A percentile compares a stretch with the other conserved stretches of the same genome.
Evolutionary conservation across 805 yeast species (phyloP).

Genomic region (Myxozyma melibiosi): DNA sequence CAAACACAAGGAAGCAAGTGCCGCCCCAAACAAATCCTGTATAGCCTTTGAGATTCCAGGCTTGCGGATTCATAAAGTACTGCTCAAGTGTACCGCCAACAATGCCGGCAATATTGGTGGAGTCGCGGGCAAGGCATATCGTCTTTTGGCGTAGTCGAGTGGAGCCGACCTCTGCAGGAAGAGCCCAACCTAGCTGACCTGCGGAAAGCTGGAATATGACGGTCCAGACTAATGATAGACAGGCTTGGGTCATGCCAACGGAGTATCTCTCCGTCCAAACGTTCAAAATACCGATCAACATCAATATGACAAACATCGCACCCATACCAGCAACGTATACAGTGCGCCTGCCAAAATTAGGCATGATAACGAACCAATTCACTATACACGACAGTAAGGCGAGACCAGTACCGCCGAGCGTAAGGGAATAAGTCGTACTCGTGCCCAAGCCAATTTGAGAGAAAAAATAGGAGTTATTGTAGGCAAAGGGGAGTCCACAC

Average conservation of each 20-base stretch:
- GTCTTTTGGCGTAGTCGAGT: constrained; percentile 49
- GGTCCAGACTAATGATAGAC: constrained; percentile 47
- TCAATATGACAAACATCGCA: constrained; percentile 6
- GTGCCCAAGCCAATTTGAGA: constrained; percentile 46
- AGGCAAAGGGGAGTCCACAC: constrained; percentile 42
- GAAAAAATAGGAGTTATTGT: constrained; percentile 52
- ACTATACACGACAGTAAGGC: constrained; percentile 45
- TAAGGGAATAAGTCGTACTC: constrained; percentile 48
- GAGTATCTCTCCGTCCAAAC: constrained; percentile 24
- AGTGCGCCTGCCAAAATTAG: constrained; percentile 16
- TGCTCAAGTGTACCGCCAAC: constrained; percentile 42
- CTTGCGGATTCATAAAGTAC: constrained; percentile 52
- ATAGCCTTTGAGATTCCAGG: constrained; percentile 52
- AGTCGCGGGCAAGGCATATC: constrained; percentile 47
- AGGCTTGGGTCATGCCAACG: constrained; percentile 13
- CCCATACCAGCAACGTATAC: constrained; percentile 30
- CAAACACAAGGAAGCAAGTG: constrained; percentile 38
- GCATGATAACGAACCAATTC: constrained; percentile 38
- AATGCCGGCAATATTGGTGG: constrained; percentile 35
- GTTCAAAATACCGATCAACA: constrained; percentile 27
- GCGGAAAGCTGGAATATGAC: constrained; percentile 50
- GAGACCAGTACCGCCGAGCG: constrained; percentile 45
- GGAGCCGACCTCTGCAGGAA: constrained; percentile 50
- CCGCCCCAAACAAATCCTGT: constrained; percentile 54
- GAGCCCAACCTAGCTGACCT: constrained; percentile 51